Conservation (phyloP, 257 asterid species). For the Scutellaria minor region DNA sequence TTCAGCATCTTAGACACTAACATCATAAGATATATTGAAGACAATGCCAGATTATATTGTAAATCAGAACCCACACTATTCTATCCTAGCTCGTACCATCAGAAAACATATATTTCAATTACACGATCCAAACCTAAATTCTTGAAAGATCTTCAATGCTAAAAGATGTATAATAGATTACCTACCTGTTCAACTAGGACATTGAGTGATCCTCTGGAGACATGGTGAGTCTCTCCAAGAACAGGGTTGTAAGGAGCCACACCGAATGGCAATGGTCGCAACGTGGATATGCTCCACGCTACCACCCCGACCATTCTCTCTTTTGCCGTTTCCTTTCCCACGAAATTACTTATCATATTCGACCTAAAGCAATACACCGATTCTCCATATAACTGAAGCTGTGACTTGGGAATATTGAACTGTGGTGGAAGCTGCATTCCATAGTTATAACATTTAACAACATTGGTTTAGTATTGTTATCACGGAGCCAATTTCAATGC, state of each 20-base stretch:
- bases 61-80: too few relatives aligned
- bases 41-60: too few relatives aligned
- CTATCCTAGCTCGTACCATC: too few relatives aligned
- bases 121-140: too few relatives aligned
- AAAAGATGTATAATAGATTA: background rate
- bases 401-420: slow-evolving; percentile 93
- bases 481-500: too few relatives aligned
- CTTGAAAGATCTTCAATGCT: too few relatives aligned
- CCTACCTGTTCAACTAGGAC: slow-evolving; percentile 81
- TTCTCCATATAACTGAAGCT: slow-evolving; percentile 84
- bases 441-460: too few relatives aligned
- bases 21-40: too few relatives aligned
- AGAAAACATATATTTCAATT: too few relatives aligned
- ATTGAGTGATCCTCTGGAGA: slow-evolving; percentile 61
- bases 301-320: slow-evolving; percentile 62
- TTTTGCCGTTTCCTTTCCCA: slow-evolving; percentile 47
- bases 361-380: slow-evolving; percentile 54
- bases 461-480: too few relatives aligned
- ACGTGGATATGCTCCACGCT: slow-evolving; percentile 82
- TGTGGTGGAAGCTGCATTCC: slow-evolving; percentile 78
- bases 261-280: slow-evolving; percentile 76
- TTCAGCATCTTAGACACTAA: background rate
- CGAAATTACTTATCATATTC: slow-evolving; percentile 63
- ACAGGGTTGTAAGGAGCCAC: slow-evolving; percentile 87
- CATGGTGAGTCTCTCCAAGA: slow-evolving; percentile 97